These are phyloP conservation scores for Penicillium sp. DNA, from an alignment of 2,329 filamentous ascomycete species.

Conservation along the genomic window DNA sequence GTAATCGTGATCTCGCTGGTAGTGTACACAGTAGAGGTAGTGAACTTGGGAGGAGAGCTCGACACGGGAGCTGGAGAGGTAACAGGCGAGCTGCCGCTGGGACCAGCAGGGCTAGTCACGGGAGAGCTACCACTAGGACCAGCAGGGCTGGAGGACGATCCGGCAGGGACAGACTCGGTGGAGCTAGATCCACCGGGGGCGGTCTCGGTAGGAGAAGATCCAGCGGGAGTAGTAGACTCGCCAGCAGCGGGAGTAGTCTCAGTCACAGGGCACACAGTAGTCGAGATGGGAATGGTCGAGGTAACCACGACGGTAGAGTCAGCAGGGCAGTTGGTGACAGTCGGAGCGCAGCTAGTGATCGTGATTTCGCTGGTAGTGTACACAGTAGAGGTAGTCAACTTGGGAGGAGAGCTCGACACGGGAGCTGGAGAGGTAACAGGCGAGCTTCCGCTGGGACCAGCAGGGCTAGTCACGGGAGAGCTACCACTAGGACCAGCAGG, in stretches of 20 bases:
- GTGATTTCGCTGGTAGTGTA: conserved; percentile 44
- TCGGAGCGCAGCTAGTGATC: conserved; percentile 46
- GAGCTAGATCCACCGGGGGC: conserved; percentile 1
- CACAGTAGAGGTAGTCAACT: conserved; percentile 43
- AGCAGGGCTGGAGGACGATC: conserved; percentile 5
- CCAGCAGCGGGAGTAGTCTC: conserved; percentile 29
- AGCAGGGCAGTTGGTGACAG: conserved; percentile 56
- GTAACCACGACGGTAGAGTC: conserved; percentile 55
- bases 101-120: conserved; percentile 2
- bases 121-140: conserved; percentile 8
- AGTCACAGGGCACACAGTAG: conserved; percentile 61
- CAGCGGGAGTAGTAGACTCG: conserved; percentile 7
- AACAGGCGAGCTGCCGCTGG: conserved; percentile 9
- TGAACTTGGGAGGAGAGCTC: conserved; percentile 29
- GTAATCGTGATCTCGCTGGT: conserved; percentile 46
- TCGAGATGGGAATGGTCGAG: conserved; percentile 60
- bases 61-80: neutral
- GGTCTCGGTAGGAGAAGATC: conserved; percentile 3
- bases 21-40: conserved; percentile 44
- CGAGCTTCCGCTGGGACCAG: conserved; percentile 4
- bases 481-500: no score
- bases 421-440: neutral
- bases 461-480: conserved; percentile 10
- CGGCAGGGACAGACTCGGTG: no score
- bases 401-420: conserved; percentile 22